Evolutionary conservation across 305 asterid species (phyloP).

Genomic region (Fraxinus ornus): DNA sequence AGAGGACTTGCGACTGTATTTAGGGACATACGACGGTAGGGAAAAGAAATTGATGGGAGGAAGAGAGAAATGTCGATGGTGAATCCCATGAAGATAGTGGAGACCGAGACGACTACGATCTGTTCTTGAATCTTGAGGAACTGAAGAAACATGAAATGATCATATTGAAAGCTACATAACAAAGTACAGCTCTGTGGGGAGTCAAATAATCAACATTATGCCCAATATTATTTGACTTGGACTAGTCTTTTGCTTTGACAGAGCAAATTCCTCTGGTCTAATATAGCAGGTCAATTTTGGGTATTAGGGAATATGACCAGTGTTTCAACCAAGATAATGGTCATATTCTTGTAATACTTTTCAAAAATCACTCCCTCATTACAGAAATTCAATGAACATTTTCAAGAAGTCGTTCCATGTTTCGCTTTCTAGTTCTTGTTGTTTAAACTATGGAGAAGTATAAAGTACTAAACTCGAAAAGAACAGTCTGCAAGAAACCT

Average conservation of each 20-base stretch:
- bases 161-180: neutral
- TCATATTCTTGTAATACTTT: neutral
- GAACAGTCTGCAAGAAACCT: neutral
- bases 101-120: neutral
- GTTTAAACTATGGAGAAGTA: neutral
- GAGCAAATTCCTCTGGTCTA: slow-evolving; percentile 25
- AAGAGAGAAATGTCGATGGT: neutral
- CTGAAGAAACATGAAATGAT: neutral
- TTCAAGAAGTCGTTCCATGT: neutral
- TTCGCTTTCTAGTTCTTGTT: neutral
- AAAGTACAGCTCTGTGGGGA: neutral
- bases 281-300: slow-evolving; percentile 31
- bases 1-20: neutral
- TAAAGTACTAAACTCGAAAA: neutral
- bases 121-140: neutral
- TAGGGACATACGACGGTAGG: neutral
- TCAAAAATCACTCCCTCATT: neutral
- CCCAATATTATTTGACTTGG: neutral
- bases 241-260: slow-evolving; percentile 22
- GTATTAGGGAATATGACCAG: slow-evolving; percentile 12
- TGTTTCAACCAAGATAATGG: neutral
- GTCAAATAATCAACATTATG: neutral
- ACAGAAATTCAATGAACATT: neutral
- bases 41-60: neutral
- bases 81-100: neutral